Evolutionary conservation across 352 stramenopile species (phyloP), one percentile per base, ranked within the genome.

Genomic region (Phytophthora fragariaefolia): DNA sequence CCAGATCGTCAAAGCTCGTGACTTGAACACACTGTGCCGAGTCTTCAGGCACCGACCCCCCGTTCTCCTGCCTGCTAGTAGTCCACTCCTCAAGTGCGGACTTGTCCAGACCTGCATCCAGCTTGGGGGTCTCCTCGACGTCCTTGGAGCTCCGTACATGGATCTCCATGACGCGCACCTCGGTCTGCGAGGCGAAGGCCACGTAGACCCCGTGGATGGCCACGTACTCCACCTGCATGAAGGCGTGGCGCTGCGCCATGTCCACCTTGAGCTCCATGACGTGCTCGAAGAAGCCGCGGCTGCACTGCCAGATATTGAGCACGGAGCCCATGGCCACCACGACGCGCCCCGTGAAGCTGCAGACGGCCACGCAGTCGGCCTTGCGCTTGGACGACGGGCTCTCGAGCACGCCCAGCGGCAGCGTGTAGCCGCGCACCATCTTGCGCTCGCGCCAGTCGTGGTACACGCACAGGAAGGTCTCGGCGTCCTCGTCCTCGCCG

Each of bases 211-310:
- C 87, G 52, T 96, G 85, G 50, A 96, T 93, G 3, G 87, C 84
- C 36, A 96, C 83, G 57, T 78, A 89, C 74, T 92, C 83, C 28
- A 96, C 66, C 56, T 89, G 78, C 28, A 90, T 70, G 64, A 80
- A 91, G 40, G 83, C 81, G 58, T 89, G 80, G n/a, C 74, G 74
- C 63, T 91, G 82, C 8, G 82, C 61, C 76, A 92, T 90, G 42
- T 92, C 85, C n/a, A 94, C 81, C 42, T 84, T 87, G 28, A 96
- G 75, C 66, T 96, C 87, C 78, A 96, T 87, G n/a, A 96, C 85
- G 60, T 96, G 87, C 77, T 96, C 85, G 54, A 96, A 96, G 66
- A 96, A 93, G 48, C 85, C 85, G 40, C 74, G 80, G 50, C 85
- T 93, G 62, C 85, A 94, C 60, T 96, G 87, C 87, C 87, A 96